Evolutionary conservation across 495 filamentous ascomycete species (phyloP), one percentile per base, ranked within the genome.

Genomic region (Tuber calosporum): DNA sequence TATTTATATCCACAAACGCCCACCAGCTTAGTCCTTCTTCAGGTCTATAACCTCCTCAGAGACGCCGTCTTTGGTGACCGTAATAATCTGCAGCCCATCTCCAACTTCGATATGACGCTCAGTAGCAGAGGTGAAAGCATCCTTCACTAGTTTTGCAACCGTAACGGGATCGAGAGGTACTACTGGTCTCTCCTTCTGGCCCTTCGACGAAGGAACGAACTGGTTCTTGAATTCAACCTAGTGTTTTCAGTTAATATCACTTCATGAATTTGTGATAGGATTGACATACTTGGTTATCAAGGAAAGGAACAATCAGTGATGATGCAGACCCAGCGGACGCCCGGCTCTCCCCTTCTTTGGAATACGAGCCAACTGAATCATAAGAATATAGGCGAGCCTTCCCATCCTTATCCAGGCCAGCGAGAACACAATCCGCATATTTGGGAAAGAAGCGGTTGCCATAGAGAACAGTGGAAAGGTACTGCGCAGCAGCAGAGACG

Each of bases 21-120:
- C 45, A 73, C 45, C 22, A 69, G 58, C 37, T 83, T 90, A 96
- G 84, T 99, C 95, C 84, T 89, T 90, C 91, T 99, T 99, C 85
- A 99, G 85, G 67, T 88, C 84, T 79, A 88, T 89, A 53, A 90
- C 87, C 85, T 98, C 96, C 86, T 97, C 87, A 68, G 72, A 76
- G 80, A 98, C 91, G 8, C 95, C 95, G 67, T 92, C 86, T 83
- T 86, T 87, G 43, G 79, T 78, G 69, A 82, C 76, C 40, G 93
- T 97, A 77, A 97, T 90, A 74, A 97, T 87, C 86, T 98, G 95
- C 84, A 99, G 83, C 58, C 92, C 90, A 86, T 99, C 95, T 82
- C 95, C 95, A 73, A 98, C 95, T 86, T 98, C 94, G 79, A 98
- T 99, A 85, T 99, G 95, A 82, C 95, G 90, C 88, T 99, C 95